Conservation (phyloP, 106 monocot species). For the Triglochin maritima region DNA sequence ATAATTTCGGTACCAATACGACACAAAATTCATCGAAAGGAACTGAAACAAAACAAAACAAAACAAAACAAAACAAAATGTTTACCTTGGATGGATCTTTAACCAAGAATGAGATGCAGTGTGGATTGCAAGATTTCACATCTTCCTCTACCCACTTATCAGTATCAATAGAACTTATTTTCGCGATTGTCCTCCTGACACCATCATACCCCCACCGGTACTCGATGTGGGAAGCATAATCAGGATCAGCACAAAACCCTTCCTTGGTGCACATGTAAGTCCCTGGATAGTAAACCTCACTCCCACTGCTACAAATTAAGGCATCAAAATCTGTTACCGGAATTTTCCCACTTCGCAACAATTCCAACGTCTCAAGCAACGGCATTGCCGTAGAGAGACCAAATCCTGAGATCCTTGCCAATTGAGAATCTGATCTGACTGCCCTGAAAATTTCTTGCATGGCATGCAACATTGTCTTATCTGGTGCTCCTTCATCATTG, state of each 20-base stretch:
- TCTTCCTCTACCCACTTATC: slow-evolving; percentile 33
- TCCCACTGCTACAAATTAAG: slow-evolving; percentile 78
- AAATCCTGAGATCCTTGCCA: slow-evolving; percentile 86
- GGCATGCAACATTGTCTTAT: slow-evolving; percentile 56
- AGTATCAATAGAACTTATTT: neutral
- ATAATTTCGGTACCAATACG: neutral
- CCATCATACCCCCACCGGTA: slow-evolving; percentile 80
- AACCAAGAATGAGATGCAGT: slow-evolving; percentile 72
- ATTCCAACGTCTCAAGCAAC: slow-evolving; percentile 41
- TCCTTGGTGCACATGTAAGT: slow-evolving; percentile 52
- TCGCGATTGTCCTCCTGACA: slow-evolving; percentile 36
- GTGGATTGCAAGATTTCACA: slow-evolving; percentile 42
- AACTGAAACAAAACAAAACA: neutral
- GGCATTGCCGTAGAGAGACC: slow-evolving; percentile 87
- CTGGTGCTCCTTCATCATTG: slow-evolving; percentile 43
- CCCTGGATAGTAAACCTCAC: slow-evolving; percentile 92
- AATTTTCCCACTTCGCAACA: slow-evolving; percentile 52
- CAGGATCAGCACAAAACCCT: slow-evolving; percentile 59
- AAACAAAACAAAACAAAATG: neutral
- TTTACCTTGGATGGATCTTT: slow-evolving; percentile 51
- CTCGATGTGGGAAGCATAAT: slow-evolving; percentile 70
- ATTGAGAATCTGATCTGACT: slow-evolving; percentile 59
- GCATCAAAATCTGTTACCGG: slow-evolving; percentile 69
- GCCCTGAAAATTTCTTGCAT: slow-evolving; percentile 72
- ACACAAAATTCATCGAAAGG: neutral